These are phyloP conservation scores for Acanthamoeba polyphaga DNA, from an alignment of 208 protist species.

Conservation along the genomic window DNA sequence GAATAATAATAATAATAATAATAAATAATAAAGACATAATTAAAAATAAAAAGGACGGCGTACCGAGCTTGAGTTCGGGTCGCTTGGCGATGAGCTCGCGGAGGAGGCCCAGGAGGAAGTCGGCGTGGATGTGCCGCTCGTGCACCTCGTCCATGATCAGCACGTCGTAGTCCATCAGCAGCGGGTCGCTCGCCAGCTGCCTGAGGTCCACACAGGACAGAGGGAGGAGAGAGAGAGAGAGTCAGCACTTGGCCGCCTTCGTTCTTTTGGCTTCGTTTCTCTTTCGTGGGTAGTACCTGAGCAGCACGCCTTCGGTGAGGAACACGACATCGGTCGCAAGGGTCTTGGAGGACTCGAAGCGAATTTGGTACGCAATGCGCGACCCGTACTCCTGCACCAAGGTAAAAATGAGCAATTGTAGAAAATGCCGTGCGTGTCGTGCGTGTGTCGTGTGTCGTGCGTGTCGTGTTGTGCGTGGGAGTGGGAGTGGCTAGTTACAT, in stretches of 20 bases:
- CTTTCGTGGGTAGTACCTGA: neutral
- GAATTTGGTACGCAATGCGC: conserved; percentile 78
- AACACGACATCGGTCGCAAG: conserved; percentile 78
- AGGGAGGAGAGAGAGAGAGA: neutral
- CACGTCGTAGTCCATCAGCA: conserved; percentile 87
- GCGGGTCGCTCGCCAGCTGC: conserved; percentile 78
- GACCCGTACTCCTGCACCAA: conserved; percentile 72
- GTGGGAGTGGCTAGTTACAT: too few relatives aligned
- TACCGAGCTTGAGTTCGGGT: conserved; percentile 96
- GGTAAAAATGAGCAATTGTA: too few relatives aligned
- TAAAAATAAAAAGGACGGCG: too few relatives aligned
- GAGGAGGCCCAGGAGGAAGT: conserved; percentile 98
- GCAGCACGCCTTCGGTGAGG: conserved; percentile 83
- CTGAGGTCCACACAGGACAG: neutral
- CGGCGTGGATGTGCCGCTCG: conserved; percentile 96
- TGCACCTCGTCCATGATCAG: conserved; percentile 96
- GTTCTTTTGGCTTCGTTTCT: neutral
- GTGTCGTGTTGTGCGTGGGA: too few relatives aligned
- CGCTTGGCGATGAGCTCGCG: conserved; percentile 89
- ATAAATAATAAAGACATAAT: too few relatives aligned
- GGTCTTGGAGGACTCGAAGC: conserved; percentile 77
- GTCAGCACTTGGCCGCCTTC: neutral
- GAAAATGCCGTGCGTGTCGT: too few relatives aligned
- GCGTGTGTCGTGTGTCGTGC: too few relatives aligned
- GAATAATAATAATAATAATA: neutral